Percentiles rank a stretch among this genome's conserved stretches.
Evolutionary conservation across 495 filamentous ascomycete genomes (phyloP).

Genomic region (Aspergillus steynii): DNA sequence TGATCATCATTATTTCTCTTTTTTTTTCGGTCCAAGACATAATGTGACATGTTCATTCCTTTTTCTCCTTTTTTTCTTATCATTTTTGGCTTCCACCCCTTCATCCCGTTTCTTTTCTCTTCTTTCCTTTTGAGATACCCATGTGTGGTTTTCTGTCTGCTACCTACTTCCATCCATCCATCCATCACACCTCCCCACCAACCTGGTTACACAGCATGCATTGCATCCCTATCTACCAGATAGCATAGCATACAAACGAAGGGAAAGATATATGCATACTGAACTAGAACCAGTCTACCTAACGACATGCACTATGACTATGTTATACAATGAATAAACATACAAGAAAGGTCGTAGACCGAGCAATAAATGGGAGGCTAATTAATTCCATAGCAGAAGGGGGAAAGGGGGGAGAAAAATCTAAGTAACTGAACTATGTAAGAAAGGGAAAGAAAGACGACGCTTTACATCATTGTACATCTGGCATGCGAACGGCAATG

Average conservation of each 20-base stretch:
- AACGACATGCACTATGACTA: too few species aligned
- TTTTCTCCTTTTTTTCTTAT: neutral
- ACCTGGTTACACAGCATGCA: neutral
- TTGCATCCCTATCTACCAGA: neutral
- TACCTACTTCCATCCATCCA: neutral
- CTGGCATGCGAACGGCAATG: constrained; percentile 89
- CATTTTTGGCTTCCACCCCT: neutral
- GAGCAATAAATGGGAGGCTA: neutral
- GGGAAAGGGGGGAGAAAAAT: constrained; percentile 1
- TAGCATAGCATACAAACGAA: neutral
- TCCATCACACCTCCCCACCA: neutral
- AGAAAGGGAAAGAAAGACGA: constrained; percentile 11
- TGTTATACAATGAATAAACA: too few species aligned
- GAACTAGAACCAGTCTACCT: too few species aligned
- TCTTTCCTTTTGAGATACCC: neutral
- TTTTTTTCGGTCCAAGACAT: neutral
- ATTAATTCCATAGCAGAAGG: neutral
- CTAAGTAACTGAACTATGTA: constrained; percentile 9
- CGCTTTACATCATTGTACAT: constrained; percentile 66
- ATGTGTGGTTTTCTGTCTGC: neutral
- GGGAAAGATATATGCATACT: neutral
- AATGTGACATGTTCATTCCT: neutral
- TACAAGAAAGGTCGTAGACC: neutral
- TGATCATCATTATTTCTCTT: too few species aligned
- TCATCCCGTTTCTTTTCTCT: neutral